Evolutionary conservation across 2,329 filamentous ascomycete species (phyloP).

Genomic region (Hypomyces perniciosus): DNA sequence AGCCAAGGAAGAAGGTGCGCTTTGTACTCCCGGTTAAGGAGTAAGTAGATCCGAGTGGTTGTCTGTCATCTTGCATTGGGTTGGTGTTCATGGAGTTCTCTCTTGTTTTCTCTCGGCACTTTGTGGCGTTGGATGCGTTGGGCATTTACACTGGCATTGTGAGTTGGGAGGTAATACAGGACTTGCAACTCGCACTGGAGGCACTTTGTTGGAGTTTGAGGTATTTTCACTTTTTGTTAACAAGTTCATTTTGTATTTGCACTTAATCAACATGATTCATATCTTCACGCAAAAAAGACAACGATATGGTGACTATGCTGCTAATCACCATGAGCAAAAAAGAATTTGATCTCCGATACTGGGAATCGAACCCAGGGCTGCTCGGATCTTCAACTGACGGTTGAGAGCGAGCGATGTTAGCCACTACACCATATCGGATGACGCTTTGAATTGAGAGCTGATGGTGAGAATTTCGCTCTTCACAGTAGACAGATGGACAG

Average conservation of each 20-base stretch:
- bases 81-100: conserved; percentile 12
- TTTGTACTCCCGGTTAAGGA: conserved; percentile 45
- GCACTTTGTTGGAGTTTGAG: background rate
- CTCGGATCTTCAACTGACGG: conserved; percentile 19
- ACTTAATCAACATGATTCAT: background rate
- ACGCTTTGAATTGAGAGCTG: background rate
- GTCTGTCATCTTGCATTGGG: conserved; percentile 18
- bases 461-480: too few species aligned
- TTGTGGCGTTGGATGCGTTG: too few species aligned
- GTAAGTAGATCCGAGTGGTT: conserved; percentile 12
- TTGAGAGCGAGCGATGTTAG: conserved; percentile 33
- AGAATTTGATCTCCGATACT: conserved; percentile 22
- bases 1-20: conserved; percentile 51
- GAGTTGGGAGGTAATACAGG: too few species aligned
- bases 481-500: too few species aligned
- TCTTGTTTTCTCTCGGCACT: background rate
- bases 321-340: background rate
- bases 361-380: conserved; percentile 32
- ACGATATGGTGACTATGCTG: too few species aligned
- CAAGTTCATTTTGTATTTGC: conserved; percentile 1
- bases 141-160: too few species aligned
- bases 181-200: background rate
- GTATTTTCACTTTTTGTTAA: conserved; percentile 1
- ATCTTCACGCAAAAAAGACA: background rate
- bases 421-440: conserved; percentile 32